Evolutionary conservation across 352 stramenopile genomes (phyloP), one percentile per base, ranked within the genome.

Genomic region (Globisporangium sylvaticum): DNA sequence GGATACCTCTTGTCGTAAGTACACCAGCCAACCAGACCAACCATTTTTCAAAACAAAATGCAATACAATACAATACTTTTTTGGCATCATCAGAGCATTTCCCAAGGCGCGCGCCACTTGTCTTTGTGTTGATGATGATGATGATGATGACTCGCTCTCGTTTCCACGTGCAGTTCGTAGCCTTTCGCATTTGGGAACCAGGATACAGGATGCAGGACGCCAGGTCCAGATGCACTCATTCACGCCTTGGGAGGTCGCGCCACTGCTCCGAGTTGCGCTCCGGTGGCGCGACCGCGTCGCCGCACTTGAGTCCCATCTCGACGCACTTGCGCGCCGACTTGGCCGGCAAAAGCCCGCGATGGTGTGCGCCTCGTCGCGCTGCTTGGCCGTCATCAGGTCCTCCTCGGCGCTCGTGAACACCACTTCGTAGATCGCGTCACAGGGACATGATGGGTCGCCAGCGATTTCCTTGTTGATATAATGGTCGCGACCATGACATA

Each of bases 341-440:
- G 2, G 72, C 79, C 0, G 63, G 62, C 20, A 91, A 54, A 67
- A 42, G 1, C 58, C 69, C 1, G 79, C 68, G 42, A 91, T 58
- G 58, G 72, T 74, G 46, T 79, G 69, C 1, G 69, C 62, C 3
- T 70, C 77, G 25, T 89, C 77, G 60, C 68, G 71, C 48, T 89
- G 75, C 22, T 76, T 75, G 8, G 64, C 65, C 8, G 70, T 72
- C 3, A 90, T 66, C 2, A 89, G 59, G 66, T 74, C 82, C 50
- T 90, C 82, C 54, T 90, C 82, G 1, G 68, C 70, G 70, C 76
- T 72, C 32, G 67, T 76, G 72, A 89, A 91, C 8, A 68, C 53
- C 3, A 77, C 73, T 39, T 84, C 77, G 44, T 68, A 77, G 15
- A 69, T 55, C 15, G 20, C 31, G 6, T 37, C 31, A n/a, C n/a